Percentiles rank a stretch among this genome's conserved stretches.
Conservation (phyloP, 192 early-diverging fungal species). For the Allomyces macrogynus region DNA sequence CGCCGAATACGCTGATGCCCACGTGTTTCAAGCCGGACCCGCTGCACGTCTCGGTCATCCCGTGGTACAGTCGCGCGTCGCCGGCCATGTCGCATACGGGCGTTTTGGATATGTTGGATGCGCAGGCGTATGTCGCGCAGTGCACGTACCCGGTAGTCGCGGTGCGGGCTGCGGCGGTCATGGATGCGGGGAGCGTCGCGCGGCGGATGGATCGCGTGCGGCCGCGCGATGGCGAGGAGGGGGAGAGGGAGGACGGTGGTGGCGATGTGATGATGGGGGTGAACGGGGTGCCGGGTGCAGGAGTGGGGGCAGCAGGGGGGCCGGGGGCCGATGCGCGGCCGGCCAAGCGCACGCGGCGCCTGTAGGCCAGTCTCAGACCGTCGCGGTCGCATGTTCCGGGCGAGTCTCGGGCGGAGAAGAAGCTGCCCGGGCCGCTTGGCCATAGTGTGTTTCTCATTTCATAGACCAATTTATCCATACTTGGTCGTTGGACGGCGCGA, state of each 20-base stretch:
- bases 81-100: neutral
- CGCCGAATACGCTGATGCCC: neutral
- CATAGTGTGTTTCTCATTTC: too few relatives aligned
- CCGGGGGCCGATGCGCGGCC: neutral
- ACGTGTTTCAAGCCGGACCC: neutral
- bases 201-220: neutral
- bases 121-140: neutral
- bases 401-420: too few relatives aligned
- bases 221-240: neutral
- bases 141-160: neutral
- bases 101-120: neutral
- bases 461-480: too few relatives aligned
- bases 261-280: neutral
- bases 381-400: too few relatives aligned
- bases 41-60: neutral
- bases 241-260: neutral
- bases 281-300: neutral
- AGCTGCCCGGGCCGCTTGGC: too few relatives aligned
- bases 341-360: neutral
- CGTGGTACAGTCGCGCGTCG: neutral
- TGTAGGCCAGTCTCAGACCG: too few relatives aligned
- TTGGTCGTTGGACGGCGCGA: too few relatives aligned
- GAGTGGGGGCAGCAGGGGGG: neutral
- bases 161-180: neutral
- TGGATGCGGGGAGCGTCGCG: neutral